These are phyloP conservation scores for Aspergillus calidoustus DNA, from an alignment of 2,329 filamentous ascomycete species.

Conservation along the genomic window DNA sequence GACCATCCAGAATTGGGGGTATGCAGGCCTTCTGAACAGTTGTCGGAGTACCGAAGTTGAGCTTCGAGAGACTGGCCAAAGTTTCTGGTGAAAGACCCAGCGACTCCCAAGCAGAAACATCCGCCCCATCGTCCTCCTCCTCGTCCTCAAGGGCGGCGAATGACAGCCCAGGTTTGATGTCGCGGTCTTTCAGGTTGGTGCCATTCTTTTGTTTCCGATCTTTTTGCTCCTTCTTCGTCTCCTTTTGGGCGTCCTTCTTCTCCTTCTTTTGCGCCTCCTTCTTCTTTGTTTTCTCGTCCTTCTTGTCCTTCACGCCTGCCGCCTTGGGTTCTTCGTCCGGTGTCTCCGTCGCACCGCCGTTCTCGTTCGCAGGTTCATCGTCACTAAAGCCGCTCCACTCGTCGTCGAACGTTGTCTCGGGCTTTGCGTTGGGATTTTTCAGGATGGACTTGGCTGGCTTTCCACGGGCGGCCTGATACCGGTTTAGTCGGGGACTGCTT, in stretches of 20 bases:
- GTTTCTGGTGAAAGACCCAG: constrained; percentile 74
- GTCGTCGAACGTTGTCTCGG: constrained; percentile 49
- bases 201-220: constrained; percentile 34
- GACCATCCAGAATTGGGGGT: constrained; percentile 78
- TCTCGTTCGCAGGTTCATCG: constrained; percentile 38
- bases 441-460: constrained; percentile 40
- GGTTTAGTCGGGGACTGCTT: constrained; percentile 13
- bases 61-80: constrained; percentile 73
- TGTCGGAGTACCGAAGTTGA: constrained; percentile 82
- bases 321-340: constrained; percentile 17
- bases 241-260: constrained; percentile 26
- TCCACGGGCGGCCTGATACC: constrained; percentile 38
- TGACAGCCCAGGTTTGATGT: constrained; percentile 39
- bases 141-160: constrained; percentile 45
- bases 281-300: constrained; percentile 21
- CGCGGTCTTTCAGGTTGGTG: constrained; percentile 40
- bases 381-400: constrained; percentile 72
- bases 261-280: constrained; percentile 35
- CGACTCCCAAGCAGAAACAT: constrained; percentile 75
- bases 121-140: constrained; percentile 64
- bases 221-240: constrained; percentile 21
- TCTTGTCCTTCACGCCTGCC: constrained; percentile 25
- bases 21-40: constrained; percentile 80
- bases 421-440: constrained; percentile 27
- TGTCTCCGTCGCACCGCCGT: constrained; percentile 17